Conservation (phyloP, 768 basidiomycete species). For the Xerocomus spinulosus region DNA sequence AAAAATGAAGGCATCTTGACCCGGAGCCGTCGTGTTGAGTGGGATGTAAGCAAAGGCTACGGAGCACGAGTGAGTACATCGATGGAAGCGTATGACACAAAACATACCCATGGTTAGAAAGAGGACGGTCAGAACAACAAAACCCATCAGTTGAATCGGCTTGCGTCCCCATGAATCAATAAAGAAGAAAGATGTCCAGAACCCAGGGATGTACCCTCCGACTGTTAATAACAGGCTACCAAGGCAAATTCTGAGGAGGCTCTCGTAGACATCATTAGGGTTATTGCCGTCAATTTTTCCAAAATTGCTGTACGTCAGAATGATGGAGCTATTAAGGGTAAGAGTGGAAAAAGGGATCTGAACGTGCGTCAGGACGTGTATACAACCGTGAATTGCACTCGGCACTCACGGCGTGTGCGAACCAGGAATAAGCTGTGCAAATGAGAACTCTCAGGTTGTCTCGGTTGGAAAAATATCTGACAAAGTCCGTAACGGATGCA, state of each 20-base stretch:
- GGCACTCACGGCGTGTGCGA: slow-evolving; percentile 69
- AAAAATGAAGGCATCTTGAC: slow-evolving; percentile 53
- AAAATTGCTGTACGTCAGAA: slow-evolving; percentile 64
- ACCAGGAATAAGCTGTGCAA: slow-evolving; percentile 81
- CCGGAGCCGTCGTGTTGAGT: slow-evolving; percentile 41
- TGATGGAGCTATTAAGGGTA: slow-evolving; percentile 73
- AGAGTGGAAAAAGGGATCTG: slow-evolving; percentile 87
- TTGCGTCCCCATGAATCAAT: slow-evolving; percentile 73
- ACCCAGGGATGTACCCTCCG: slow-evolving; percentile 38
- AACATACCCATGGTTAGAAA: slow-evolving; percentile 65
- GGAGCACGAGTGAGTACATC: slow-evolving; percentile 1
- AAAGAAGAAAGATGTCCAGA: slow-evolving; percentile 60
- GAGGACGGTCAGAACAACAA: slow-evolving; percentile 56
- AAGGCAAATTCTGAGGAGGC: slow-evolving; percentile 20
- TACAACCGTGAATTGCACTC: neutral
- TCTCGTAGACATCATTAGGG: slow-evolving; percentile 16
- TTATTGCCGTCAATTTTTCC: slow-evolving; percentile 41
- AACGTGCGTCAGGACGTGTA: slow-evolving; percentile 2
- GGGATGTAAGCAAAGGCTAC: slow-evolving; percentile 62
- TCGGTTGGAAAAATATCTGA: slow-evolving; percentile 62
- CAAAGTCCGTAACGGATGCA: slow-evolving; percentile 65
- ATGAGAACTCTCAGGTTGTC: slow-evolving; percentile 74
- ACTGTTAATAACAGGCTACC: slow-evolving; percentile 17
- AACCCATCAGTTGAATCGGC: slow-evolving; percentile 72
- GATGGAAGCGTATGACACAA: neutral